Evolutionary conservation across 768 basidiomycete genomes (phyloP), one percentile per base, ranked within the genome.

Genomic region (Lactarius sp.): DNA sequence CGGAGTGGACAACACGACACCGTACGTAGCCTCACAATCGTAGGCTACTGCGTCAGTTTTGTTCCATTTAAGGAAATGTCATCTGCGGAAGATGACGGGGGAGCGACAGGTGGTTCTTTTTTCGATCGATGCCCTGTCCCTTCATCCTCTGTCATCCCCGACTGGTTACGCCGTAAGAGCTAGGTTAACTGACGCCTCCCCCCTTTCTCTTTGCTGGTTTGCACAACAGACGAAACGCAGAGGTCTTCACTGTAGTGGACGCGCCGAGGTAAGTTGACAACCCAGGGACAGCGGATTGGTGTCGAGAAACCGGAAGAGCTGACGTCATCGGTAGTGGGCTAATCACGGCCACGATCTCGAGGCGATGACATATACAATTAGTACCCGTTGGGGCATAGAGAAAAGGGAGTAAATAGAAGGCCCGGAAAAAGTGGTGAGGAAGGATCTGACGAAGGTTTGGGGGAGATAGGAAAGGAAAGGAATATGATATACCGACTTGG

Each of bases 201-300:
- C 39, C 39, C 27, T 27, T 27, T 27, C 27, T 27, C 27, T 27
- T 27, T 27, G 5, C n/a, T 7, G 10, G 36, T 34, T 41, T n/a
- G 9, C 10, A 4, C 2, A 27, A 27, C 14, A 62, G 62, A 33
- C 62, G 16, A 50, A 49, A 42, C 20, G 64, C 59, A 31, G 93
- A 96, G 73, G 94, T 97, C 34, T 95, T 95, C 75, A 79, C 1
- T 65, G 92, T 94, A 53, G 77, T 92, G 62, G 81, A 87, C 42
- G 89, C 90, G 20, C 93, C 94, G 22, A 92, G 90, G 90, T 90
- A 68, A 69, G 83, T 73, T n/a, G 4, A 6, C 10, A 5, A 20
- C n/a, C 22, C 10, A 13, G n/a, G 34, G 37, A 31, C 4, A 39
- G 57, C 14, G 33, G 1, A 3, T 6, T 16, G 18, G 50, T 20